A percentile compares a stretch with the other conserved stretches of the same genome.
Conservation (phyloP, 495 filamentous ascomycete genomes). For the Darksidea phi region DNA sequence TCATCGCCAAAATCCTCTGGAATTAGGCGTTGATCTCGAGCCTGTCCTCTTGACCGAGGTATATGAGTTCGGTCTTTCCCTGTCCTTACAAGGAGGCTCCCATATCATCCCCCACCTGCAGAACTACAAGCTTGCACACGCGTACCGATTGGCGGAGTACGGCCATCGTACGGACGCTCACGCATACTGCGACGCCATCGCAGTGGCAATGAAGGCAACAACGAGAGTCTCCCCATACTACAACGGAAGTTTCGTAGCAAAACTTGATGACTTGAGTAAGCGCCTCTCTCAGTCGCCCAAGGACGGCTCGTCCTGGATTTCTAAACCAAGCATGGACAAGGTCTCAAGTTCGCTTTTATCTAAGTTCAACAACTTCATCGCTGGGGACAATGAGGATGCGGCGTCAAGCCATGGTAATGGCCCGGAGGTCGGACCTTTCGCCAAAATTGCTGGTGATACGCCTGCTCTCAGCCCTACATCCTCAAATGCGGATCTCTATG, state of each 20-base stretch:
- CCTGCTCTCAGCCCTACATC: slow-evolving; percentile 79
- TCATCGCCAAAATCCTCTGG: slow-evolving; percentile 62
- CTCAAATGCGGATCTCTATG: slow-evolving; percentile 75
- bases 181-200: slow-evolving; percentile 86
- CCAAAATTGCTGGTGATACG: slow-evolving; percentile 71
- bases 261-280: slow-evolving; percentile 79
- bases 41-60: slow-evolving; percentile 85
- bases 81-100: slow-evolving; percentile 57
- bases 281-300: slow-evolving; percentile 80
- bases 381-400: slow-evolving; percentile 77
- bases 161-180: slow-evolving; percentile 80
- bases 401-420: slow-evolving; percentile 59
- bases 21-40: slow-evolving; percentile 75
- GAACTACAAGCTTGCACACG: slow-evolving; percentile 85
- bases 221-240: slow-evolving; percentile 84
- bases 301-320: slow-evolving; percentile 76
- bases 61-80: slow-evolving; percentile 79
- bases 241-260: slow-evolving; percentile 66
- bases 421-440: slow-evolving; percentile 73
- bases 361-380: slow-evolving; percentile 91
- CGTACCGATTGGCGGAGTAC: slow-evolving; percentile 75
- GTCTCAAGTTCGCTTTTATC: slow-evolving; percentile 84
- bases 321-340: slow-evolving; percentile 91
- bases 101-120: slow-evolving; percentile 72
- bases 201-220: slow-evolving; percentile 72